These are phyloP conservation scores for Scutellaria minor DNA, from an alignment of 257 asterid genomes.

Conservation along the genomic window DNA sequence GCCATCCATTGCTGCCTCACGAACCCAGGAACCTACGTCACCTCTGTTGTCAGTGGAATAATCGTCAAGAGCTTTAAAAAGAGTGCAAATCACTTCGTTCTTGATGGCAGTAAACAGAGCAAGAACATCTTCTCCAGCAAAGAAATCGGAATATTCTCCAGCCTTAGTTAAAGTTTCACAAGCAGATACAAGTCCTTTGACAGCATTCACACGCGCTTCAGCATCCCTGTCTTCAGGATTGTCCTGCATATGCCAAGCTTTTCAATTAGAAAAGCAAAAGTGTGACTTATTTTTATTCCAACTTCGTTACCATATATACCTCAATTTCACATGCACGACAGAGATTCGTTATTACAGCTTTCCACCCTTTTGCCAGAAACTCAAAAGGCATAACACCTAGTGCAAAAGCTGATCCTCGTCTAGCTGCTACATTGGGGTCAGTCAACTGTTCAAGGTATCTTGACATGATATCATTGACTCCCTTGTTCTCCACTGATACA, in stretches of 20 bases:
- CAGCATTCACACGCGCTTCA: slow-evolving; percentile 92
- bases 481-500: slow-evolving; percentile 52
- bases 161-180: slow-evolving; percentile 70
- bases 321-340: slow-evolving; percentile 73
- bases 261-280: slow-evolving; percentile 30
- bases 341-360: slow-evolving; percentile 65
- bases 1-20: slow-evolving; percentile 95
- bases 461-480: slow-evolving; percentile 52
- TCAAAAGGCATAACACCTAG: slow-evolving; percentile 81
- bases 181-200: slow-evolving; percentile 78
- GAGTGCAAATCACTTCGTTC: slow-evolving; percentile 76
- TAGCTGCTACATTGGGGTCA: slow-evolving; percentile 90
- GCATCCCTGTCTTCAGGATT: slow-evolving; percentile 91
- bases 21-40: slow-evolving; percentile 98
- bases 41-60: slow-evolving; percentile 96
- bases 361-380: slow-evolving; percentile 75
- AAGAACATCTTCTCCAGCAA: slow-evolving; percentile 56
- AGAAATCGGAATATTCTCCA: slow-evolving; percentile 46
- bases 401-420: slow-evolving; percentile 94
- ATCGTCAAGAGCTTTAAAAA: slow-evolving; percentile 88
- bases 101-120: slow-evolving; percentile 60
- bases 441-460: slow-evolving; percentile 78
- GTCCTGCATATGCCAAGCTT: slow-evolving; percentile 56
- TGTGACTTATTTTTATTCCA: neutral
- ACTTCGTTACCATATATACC: slow-evolving; percentile 52